Base-by-base conservation (phyloP, 176 grass and related monocot genomes). In the Avena eriantha region DNA sequence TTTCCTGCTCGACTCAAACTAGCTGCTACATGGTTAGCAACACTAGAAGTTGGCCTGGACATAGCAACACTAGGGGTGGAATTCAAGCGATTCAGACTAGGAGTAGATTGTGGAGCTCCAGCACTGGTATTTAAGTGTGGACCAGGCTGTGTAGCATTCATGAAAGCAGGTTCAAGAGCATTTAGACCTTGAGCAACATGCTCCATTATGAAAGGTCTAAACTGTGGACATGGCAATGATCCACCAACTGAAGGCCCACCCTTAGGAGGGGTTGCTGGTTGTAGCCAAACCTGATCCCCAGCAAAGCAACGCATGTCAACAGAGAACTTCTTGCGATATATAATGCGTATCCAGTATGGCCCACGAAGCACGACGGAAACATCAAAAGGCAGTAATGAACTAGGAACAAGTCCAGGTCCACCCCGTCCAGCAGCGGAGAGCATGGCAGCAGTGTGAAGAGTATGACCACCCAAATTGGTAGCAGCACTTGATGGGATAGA, bases 121-220 rank as follows among this genome's bases (percentile, higher is more conserved):
- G 63, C 80, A 88, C 57, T 91, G 17, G 65, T 71, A 89, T 90
- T 92, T 19, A 95, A 80, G 65, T 91, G 92, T 79, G 53, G 84
- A 80, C 88, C 81, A 87, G 77, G 55, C 69, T 93, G 89, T 33
- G 86, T 68, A 84, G 89, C 87, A 88, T 79, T 87, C 64, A 90
- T 76, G 81, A 97, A 94, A 87, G 73, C 90, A 68, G 97, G 89
- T 73, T 99, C 97, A 65, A 96, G 91, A 90, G 97, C 92, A 93
- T 94, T 99, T 89, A 99, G 85, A 88, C 97, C 97, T 82, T 99
- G 97, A 84, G 94, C 97, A 85, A 99, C 94, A 94, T 99, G 97
- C 88, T 99, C 97, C 97, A 99, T 99, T 74, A 99, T 99, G 80
- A 99, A 99, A 81, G 97, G 97, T 34, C 97, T 89, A 89, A 99